Evolutionary conservation across 306 rosid species (phyloP).

Genomic region (Castanopsis chinensis): DNA sequence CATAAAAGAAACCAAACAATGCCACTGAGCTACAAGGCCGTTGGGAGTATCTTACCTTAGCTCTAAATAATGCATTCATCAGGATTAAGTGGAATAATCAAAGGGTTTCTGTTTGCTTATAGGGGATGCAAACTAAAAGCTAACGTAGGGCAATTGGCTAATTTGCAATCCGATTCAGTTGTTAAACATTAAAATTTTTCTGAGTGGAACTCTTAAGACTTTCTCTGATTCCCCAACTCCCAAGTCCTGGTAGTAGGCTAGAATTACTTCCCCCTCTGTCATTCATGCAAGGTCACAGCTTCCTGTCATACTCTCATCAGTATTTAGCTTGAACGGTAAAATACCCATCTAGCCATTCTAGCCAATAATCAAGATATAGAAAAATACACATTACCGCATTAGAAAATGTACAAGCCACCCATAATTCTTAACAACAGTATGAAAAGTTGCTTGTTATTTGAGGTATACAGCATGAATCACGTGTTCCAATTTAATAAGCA

Average conservation of each 20-base stretch:
- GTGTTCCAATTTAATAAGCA: background rate
- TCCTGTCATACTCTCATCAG: background rate
- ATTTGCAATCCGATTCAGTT: background rate
- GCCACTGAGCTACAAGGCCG: no score
- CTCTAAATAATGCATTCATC: background rate
- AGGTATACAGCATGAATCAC: constrained; percentile 4
- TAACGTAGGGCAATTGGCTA: background rate
- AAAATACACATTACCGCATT: constrained; percentile 14
- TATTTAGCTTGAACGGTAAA: background rate
- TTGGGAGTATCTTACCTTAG: no score
- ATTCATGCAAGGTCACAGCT: background rate
- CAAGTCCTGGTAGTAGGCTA: background rate
- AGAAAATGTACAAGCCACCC: background rate
- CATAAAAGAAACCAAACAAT: no score
- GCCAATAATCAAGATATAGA: background rate
- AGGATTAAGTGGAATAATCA: constrained; percentile 1
- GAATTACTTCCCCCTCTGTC: background rate
- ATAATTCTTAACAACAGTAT: background rate
- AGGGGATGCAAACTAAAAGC: background rate
- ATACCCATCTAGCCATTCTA: background rate
- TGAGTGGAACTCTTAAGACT: background rate
- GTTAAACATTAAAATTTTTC: background rate
- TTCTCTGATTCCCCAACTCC: background rate
- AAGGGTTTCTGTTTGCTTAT: background rate
- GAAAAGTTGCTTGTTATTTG: background rate